Conservation (phyloP, 1,284 basidiomycete species). For the Xerocomus amazonicus region DNA sequence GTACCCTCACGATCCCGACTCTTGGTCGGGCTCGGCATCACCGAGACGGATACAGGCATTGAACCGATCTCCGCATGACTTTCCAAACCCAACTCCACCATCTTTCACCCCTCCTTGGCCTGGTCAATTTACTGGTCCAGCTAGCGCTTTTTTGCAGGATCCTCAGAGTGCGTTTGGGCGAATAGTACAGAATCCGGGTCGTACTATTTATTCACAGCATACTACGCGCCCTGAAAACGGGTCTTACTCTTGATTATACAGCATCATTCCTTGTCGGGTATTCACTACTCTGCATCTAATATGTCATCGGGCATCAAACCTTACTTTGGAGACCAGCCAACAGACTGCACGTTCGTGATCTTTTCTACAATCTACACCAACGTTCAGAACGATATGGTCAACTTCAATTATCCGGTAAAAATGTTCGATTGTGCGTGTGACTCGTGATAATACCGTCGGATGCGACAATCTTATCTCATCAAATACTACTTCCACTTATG, state of each 20-base stretch:
- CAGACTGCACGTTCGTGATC: neutral
- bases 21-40: slow-evolving; percentile 28
- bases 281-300: slow-evolving; percentile 25
- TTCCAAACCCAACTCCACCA: slow-evolving; percentile 26
- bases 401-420: no score
- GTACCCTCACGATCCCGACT: slow-evolving; percentile 19
- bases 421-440: no score
- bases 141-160: slow-evolving; percentile 44
- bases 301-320: slow-evolving; percentile 2
- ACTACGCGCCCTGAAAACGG: slow-evolving; percentile 31
- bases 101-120: slow-evolving; percentile 35
- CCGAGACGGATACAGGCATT: slow-evolving; percentile 22
- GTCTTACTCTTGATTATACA: slow-evolving; percentile 23
- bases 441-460: no score
- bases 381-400: no score
- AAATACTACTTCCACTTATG: no score
- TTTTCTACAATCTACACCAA: neutral
- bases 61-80: slow-evolving; percentile 23
- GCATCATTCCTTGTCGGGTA: slow-evolving; percentile 13
- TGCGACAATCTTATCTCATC: slow-evolving; percentile 29
- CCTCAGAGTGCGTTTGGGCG: slow-evolving; percentile 31
- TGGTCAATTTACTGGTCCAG: slow-evolving; percentile 42
- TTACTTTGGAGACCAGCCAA: neutral
- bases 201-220: slow-evolving; percentile 56
- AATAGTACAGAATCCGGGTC: slow-evolving; percentile 44